Evolutionary conservation across 495 filamentous ascomycete genomes (phyloP).

Genomic region (Aspergillus biplanus): DNA sequence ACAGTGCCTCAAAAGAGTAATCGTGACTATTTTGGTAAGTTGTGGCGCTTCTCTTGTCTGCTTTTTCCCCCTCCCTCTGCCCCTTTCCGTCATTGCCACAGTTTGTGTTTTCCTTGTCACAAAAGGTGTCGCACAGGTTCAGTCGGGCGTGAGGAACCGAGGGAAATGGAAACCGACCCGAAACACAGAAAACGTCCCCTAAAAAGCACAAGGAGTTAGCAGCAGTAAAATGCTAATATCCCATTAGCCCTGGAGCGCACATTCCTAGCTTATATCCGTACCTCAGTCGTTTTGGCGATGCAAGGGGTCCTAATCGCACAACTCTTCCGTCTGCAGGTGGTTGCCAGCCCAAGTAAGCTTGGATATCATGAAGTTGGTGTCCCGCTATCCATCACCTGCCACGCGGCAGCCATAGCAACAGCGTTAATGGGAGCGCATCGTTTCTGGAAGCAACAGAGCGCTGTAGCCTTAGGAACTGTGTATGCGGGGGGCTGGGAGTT

Average conservation of each 20-base stretch:
- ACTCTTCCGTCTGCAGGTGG: conserved; percentile 69
- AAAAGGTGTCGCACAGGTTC: not conserved
- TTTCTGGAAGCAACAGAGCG: conserved; percentile 72
- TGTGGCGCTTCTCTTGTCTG: not conserved
- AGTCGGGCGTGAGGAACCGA: not conserved
- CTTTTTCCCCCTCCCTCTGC: not conserved
- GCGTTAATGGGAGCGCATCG: conserved; percentile 62
- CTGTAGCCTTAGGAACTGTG: conserved; percentile 65
- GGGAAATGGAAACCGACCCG: not conserved
- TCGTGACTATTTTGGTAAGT: conserved; percentile 50
- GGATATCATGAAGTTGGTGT: conserved; percentile 67
- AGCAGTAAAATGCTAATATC: conserved; percentile 1
- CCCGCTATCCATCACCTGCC: conserved; percentile 63
- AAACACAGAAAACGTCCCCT: too few relatives aligned
- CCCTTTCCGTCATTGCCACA: not conserved
- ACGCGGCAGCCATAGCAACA: conserved; percentile 60
- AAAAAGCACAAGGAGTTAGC: not conserved
- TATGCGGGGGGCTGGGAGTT: conserved; percentile 73
- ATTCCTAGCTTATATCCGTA: conserved; percentile 77
- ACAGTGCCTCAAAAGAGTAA: conserved; percentile 49
- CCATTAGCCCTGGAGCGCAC: conserved; percentile 73
- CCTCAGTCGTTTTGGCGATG: conserved; percentile 69
- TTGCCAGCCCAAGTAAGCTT: conserved; percentile 37
- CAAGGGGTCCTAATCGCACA: conserved; percentile 68
- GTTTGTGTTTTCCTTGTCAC: not conserved